phyloP scores from a whole-genome alignment of 768 basidiomycete genomes.

The Suillus brevipes region DNA sequence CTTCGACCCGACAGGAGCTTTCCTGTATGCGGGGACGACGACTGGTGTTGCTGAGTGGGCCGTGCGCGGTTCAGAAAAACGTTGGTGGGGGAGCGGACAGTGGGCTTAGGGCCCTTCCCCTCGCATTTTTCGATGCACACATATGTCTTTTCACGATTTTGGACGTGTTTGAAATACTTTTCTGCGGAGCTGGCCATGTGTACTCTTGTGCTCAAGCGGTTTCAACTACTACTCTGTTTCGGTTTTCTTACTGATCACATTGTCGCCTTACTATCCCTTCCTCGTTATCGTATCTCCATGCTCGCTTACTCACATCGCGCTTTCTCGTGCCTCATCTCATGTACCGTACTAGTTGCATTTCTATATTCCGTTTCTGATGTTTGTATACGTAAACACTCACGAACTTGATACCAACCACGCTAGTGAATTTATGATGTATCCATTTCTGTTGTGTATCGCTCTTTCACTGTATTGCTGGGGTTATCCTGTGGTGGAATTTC shows the following conservation, averaged over 20 bases:
- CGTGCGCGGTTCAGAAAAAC: constrained; percentile 67
- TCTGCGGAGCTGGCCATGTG: not conserved
- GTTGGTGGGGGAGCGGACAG: constrained; percentile 62
- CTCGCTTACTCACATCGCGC: not conserved
- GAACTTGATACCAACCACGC: constrained; percentile 6
- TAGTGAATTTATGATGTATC: constrained; percentile 4
- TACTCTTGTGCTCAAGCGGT: not conserved
- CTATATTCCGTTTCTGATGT: not conserved
- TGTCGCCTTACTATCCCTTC: not conserved
- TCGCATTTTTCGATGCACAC: not conserved
- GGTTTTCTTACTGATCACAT: not conserved
- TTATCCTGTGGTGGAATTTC: not conserved
- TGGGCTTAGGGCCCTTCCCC: constrained; percentile 31
- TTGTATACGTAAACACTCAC: constrained; percentile 3
- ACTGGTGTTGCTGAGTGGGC: constrained; percentile 76
- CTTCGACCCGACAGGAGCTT: constrained; percentile 69
- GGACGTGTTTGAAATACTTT: not conserved
- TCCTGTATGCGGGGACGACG: constrained; percentile 67
- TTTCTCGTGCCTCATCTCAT: not conserved
- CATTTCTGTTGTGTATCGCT: not conserved
- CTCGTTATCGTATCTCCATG: not conserved
- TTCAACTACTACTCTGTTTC: not conserved
- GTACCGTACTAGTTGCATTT: constrained; percentile 7
- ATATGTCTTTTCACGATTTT: not conserved
- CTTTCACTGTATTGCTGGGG: not conserved